These are phyloP conservation scores for Setomelanomma holmii DNA, from an alignment of 2,329 filamentous ascomycete species.

Conservation along the genomic window DNA sequence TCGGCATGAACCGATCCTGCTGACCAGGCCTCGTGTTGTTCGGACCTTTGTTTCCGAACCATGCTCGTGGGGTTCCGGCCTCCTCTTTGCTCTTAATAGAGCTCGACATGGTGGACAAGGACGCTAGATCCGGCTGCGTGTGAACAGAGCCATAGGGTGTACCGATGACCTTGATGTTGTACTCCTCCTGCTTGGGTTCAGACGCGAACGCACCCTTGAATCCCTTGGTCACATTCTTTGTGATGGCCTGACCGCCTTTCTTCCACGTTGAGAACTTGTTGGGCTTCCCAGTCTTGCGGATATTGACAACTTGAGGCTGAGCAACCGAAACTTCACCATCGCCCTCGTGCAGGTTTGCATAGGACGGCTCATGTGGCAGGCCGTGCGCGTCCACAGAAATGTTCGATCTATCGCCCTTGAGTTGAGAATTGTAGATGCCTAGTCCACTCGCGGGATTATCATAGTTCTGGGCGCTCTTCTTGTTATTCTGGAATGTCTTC, in stretches of 20 bases:
- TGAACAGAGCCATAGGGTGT: constrained; percentile 49
- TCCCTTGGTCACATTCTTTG: constrained; percentile 92
- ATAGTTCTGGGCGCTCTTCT: constrained; percentile 55
- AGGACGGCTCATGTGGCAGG: constrained; percentile 46
- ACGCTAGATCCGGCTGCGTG: constrained; percentile 43
- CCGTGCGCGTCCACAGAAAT: constrained; percentile 52
- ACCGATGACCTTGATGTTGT: constrained; percentile 61
- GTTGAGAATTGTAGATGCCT: constrained; percentile 63
- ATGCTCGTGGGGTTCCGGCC: constrained; percentile 33
- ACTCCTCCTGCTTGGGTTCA: constrained; percentile 61
- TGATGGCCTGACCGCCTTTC: constrained; percentile 91
- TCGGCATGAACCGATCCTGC: constrained; percentile 39
- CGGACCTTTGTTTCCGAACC: constrained; percentile 42
- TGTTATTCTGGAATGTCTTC: constrained; percentile 84
- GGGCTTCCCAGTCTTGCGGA: constrained; percentile 83
- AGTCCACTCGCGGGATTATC: constrained; percentile 63
- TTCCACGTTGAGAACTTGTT: constrained; percentile 99
- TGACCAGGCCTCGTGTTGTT: constrained; percentile 16
- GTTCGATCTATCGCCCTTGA: constrained; percentile 48
- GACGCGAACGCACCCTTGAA: constrained; percentile 88
- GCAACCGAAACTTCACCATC: constrained; percentile 69
- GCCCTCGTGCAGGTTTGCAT: constrained; percentile 60
- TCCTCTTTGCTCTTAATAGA: constrained; percentile 40
- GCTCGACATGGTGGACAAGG: constrained; percentile 27
- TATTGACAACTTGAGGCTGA: constrained; percentile 92